Conservation (phyloP, 164 flowering plant genomes). For the Annona squamosa region DNA sequence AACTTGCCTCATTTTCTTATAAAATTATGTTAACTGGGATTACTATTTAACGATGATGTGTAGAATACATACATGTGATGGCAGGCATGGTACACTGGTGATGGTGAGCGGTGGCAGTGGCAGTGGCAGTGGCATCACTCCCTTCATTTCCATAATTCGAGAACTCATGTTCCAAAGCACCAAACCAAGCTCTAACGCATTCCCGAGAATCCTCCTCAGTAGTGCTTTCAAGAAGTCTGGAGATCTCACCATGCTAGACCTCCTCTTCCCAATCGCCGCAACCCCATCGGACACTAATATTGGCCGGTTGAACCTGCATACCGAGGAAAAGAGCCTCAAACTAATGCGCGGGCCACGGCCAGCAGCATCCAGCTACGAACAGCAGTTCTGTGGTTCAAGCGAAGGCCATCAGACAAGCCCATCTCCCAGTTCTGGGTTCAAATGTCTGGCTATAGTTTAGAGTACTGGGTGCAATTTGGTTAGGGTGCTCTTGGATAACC, state of each 20-base stretch:
- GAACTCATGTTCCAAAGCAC: slow-evolving; percentile 40
- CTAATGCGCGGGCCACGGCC: slow-evolving; percentile 11
- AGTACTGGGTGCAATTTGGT: no score
- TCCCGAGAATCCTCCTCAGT: slow-evolving; percentile 43
- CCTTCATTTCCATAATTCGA: slow-evolving; percentile 64
- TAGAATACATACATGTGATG: no score
- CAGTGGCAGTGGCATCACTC: slow-evolving; percentile 85
- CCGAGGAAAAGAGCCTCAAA: slow-evolving; percentile 44
- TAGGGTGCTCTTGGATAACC: no score
- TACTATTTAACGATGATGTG: no score
- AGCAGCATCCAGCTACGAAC: no score
- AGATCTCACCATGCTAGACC: slow-evolving; percentile 65
- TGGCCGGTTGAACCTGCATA: slow-evolving; percentile 70
- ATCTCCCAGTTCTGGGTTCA: slow-evolving; percentile 56
- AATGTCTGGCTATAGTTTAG: no score
- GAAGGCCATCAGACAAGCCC: slow-evolving; percentile 40
- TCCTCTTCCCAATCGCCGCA: slow-evolving; percentile 49
- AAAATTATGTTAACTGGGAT: no score
- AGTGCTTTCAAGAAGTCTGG: slow-evolving; percentile 49
- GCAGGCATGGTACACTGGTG: slow-evolving; percentile 74
- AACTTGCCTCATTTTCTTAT: no score
- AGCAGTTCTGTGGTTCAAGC: slow-evolving; percentile 56
- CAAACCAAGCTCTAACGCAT: no score
- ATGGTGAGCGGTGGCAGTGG: slow-evolving; percentile 85
- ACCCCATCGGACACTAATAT: slow-evolving; percentile 29